Base-by-base conservation (phyloP, 192 early-diverging fungal genomes). In the Backusella westeae region DNA sequence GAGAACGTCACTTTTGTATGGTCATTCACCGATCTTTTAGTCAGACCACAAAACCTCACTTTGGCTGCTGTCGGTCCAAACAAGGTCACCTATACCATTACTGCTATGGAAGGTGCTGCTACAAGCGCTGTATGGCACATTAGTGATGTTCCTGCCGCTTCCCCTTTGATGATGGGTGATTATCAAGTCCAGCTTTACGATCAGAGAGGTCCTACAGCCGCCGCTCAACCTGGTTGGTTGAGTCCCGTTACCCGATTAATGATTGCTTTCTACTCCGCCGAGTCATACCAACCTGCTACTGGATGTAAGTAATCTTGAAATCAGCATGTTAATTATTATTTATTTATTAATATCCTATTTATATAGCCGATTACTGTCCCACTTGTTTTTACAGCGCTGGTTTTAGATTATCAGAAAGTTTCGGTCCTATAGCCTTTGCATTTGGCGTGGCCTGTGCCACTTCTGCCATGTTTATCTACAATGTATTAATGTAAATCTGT, bases 1-100 rank as follows among this genome's bases (percentile, higher is more conserved):
- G 77, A 77, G 63, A 81, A 81, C 53, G 77, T 83, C 69, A 83
- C 82, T 15, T 75, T 83, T 71, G 23, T 74, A 3, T 83, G 82
- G 82, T 42, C 36, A 42, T 83, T 75, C 44, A 77, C 82, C 32
- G 72, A 80, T 59, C 74, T 83, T 0, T 39, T 72, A 4, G 82
- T 83, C n/a, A 76, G 35, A 32, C 82, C 82, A 44, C 63, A 39
- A 39, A 77, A 71, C 5, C 14, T 83, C 2, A 83, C 82, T 1
- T 46, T 83, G 0, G 77, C 71, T 5, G 82, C 82, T 3, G 73
- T 78, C 29, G 78, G 68, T 38, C 75, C 78, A 2, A 75, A 75
- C 14, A 52, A n/a, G 0, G 53, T 72, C 6, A 83, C 82, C 36
- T 72, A 75, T 35, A 74, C 78, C 29, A 76, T 83, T 46, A 32